Conservation (phyloP, 257 asterid species). For the Lantana camara region DNA sequence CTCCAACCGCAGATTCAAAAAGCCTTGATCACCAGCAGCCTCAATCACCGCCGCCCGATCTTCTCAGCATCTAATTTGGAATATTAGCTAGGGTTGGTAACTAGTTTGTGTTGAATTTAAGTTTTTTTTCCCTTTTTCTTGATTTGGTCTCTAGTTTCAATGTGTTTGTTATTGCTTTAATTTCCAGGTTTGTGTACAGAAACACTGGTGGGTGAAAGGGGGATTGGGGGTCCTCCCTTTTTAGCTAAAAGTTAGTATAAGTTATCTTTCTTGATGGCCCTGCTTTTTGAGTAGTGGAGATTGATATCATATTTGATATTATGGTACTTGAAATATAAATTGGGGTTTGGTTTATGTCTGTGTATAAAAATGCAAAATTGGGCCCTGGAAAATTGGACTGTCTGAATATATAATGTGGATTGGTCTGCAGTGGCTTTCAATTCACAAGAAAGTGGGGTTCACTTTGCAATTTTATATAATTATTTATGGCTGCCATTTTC, state of each 20-base stretch:
- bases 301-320: neutral
- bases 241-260: conserved; percentile 25
- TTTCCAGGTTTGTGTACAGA: conserved; percentile 40
- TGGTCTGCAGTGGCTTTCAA: conserved; percentile 44
- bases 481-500: conserved; percentile 12
- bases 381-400: conserved; percentile 33
- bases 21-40: conserved; percentile 25
- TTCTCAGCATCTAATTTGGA: conserved; percentile 44
- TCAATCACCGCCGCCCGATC: conserved; percentile 50
- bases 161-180: conserved; percentile 30
- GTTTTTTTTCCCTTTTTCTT: neutral
- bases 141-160: conserved; percentile 7
- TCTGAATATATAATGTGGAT: conserved; percentile 31
- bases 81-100: conserved; percentile 32
- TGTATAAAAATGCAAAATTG: conserved; percentile 10
- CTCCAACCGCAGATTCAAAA: conserved; percentile 30
- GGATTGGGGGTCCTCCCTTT: conserved; percentile 19
- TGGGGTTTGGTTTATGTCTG: conserved; percentile 28
- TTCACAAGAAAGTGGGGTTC: conserved; percentile 46
- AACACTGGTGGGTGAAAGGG: neutral
- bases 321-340: neutral
- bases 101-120: neutral
- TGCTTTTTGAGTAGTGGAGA: conserved; percentile 7
- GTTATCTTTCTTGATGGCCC: conserved; percentile 18
- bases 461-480: neutral